These are phyloP conservation scores for Sorghum bicolor DNA, from an alignment of 176 grass and related monocot species.

Conservation along the genomic window Sorghum_bicolor_NCBIv3 NC_012875.2:54711501-54712000, in stretches of 20 bases:
- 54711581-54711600: no score
- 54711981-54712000: neutral
- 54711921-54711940: neutral
- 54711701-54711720: neutral
- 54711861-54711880: neutral
- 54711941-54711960: neutral
- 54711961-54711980: neutral
- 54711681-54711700: neutral
- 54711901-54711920: neutral
- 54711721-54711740: neutral
- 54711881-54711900: neutral
- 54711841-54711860: neutral
- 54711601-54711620: neutral
- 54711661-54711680: conserved; percentile 34
- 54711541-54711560: neutral
- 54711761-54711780: neutral
- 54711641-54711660: neutral
- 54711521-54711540: neutral
- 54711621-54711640: neutral
- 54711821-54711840: neutral
- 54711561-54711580: neutral
- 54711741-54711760: neutral
- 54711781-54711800: neutral
- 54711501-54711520: neutral
- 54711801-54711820: neutral